phyloP scores from a whole-genome alignment of 352 stramenopile genomes.

The Phytophthora fragariae region DNA sequence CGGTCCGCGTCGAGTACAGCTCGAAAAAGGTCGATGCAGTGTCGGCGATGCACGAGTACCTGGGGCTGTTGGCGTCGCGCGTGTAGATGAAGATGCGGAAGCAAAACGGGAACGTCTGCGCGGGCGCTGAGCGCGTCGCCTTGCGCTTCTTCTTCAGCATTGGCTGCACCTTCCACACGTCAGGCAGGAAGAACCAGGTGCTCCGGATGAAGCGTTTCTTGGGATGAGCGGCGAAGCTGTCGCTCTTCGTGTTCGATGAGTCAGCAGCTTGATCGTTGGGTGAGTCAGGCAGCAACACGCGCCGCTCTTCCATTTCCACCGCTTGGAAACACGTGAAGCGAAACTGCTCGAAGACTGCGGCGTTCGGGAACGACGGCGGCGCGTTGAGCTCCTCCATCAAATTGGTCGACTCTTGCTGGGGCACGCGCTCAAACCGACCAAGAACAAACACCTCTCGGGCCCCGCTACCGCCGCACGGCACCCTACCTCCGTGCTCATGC shows the following conservation, averaged over 20 bases:
- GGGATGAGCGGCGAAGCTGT: neutral
- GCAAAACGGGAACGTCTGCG: constrained; percentile 90
- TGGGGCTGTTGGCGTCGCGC: constrained; percentile 27
- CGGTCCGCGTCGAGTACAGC: constrained; percentile 85
- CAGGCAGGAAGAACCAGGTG: constrained; percentile 88
- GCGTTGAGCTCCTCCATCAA: constrained; percentile 50
- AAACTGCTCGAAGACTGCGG: constrained; percentile 73
- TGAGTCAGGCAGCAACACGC: constrained; percentile 40
- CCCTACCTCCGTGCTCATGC: constrained; percentile 51
- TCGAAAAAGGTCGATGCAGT: constrained; percentile 83
- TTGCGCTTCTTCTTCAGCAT: constrained; percentile 93
- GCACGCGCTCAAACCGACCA: constrained; percentile 82
- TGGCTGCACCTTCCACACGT: constrained; percentile 90
- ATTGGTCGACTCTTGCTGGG: constrained; percentile 66
- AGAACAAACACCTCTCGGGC: constrained; percentile 75
- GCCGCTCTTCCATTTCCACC: constrained; percentile 81
- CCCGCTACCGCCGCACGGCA: constrained; percentile 49
- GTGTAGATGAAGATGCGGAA: constrained; percentile 84
- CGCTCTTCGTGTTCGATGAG: constrained; percentile 2
- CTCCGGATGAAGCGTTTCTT: constrained; percentile 51
- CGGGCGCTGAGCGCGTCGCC: constrained; percentile 76
- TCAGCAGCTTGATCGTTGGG: constrained; percentile 10
- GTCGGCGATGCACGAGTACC: constrained; percentile 64
- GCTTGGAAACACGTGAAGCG: constrained; percentile 85
- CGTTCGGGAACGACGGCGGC: constrained; percentile 53